Evolutionary conservation across 805 yeast species (phyloP).

Genomic region (Saccharomycopsis sp.): DNA sequence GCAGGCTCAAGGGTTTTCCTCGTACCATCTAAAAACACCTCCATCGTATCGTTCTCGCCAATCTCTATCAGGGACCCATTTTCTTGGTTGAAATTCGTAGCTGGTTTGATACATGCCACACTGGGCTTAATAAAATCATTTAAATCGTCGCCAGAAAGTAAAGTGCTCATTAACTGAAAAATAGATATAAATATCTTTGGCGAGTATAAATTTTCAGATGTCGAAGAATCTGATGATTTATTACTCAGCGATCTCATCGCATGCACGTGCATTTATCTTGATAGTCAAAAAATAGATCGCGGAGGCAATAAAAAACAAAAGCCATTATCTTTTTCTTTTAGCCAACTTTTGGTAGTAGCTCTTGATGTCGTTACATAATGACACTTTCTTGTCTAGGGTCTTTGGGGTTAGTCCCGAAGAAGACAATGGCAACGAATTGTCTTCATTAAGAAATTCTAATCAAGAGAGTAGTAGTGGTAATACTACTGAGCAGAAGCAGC

Average conservation of each 20-base stretch:
- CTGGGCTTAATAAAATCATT: slow-evolving; percentile 95
- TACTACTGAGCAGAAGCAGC: background rate
- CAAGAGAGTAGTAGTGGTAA: no score
- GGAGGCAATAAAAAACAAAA: background rate
- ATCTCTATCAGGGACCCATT: slow-evolving; percentile 21
- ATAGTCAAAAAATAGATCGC: background rate
- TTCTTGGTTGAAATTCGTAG: slow-evolving; percentile 23
- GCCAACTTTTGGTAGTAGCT: background rate
- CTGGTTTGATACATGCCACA: slow-evolving; percentile 76
- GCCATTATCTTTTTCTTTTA: background rate
- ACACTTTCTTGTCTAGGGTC: slow-evolving; percentile 58
- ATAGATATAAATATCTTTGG: background rate
- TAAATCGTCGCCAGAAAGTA: slow-evolving; percentile 80
- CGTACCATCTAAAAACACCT: slow-evolving; percentile 56
- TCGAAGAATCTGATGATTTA: no score
- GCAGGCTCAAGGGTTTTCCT: slow-evolving; percentile 60
- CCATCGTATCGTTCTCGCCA: slow-evolving; percentile 51
- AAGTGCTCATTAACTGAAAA: slow-evolving; percentile 64
- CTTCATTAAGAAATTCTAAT: no score
- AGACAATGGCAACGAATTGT: slow-evolving; percentile 24
- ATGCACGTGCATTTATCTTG: no score
- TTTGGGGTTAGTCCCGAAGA: slow-evolving; percentile 41
- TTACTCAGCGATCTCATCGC: no score
- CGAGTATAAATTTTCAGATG: background rate
- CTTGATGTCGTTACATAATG: slow-evolving; percentile 21